These are phyloP conservation scores for Epichloe baconii DNA, from an alignment of 2,329 filamentous ascomycete genomes.

Conservation along the genomic window DNA sequence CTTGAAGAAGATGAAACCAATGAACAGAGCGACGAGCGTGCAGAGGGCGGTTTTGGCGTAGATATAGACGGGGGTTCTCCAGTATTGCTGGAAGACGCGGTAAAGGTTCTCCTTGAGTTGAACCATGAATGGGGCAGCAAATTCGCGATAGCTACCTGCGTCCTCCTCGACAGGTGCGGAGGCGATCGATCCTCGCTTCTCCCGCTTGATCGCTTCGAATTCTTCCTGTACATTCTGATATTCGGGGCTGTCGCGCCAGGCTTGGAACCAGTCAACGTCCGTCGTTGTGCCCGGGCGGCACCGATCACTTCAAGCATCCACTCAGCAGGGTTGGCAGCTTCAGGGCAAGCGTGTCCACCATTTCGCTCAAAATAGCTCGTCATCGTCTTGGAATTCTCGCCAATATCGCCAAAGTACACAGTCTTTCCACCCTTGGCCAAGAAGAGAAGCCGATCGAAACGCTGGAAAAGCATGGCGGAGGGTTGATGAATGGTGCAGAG, in stretches of 20 bases:
- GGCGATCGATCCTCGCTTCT: constrained; percentile 23
- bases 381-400: constrained; percentile 53
- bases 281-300: constrained; percentile 49
- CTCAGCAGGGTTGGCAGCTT: constrained; percentile 66
- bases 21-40: constrained; percentile 54
- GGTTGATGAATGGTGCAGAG: constrained; percentile 97
- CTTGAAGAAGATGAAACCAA: constrained; percentile 69
- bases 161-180: background rate
- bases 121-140: constrained; percentile 58
- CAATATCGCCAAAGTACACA: constrained; percentile 73
- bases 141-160: constrained; percentile 51
- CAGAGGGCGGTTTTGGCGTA: constrained; percentile 68
- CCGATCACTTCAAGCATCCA: constrained; percentile 58
- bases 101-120: constrained; percentile 56
- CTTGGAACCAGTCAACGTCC: constrained; percentile 51
- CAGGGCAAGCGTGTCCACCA: constrained; percentile 50
- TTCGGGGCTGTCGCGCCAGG: constrained; percentile 48
- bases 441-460: constrained; percentile 73
- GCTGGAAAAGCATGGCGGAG: constrained; percentile 88
- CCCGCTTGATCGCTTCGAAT: constrained; percentile 40
- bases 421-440: constrained; percentile 62
- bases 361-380: constrained; percentile 66
- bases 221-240: constrained; percentile 42
- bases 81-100: constrained; percentile 84
- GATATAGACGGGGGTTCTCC: constrained; percentile 80